Evolutionary conservation across 2,329 filamentous ascomycete genomes (phyloP).

Genomic region (Fusarium nelsonii): DNA sequence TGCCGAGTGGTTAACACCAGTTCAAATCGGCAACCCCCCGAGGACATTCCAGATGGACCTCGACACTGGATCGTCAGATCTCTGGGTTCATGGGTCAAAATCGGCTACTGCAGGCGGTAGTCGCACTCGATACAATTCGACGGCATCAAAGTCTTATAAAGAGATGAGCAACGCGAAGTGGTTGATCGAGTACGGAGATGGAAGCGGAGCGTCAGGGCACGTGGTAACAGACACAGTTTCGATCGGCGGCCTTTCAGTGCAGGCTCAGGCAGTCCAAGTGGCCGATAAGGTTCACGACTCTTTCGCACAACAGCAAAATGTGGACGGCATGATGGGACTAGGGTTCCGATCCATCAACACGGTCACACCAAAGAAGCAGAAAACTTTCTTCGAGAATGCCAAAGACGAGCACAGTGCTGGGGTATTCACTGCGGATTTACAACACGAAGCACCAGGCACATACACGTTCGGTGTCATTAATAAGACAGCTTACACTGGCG

Average conservation of each 20-base stretch:
- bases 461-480: constrained; percentile 84
- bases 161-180: constrained; percentile 55
- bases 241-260: constrained; percentile 57
- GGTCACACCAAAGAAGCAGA: constrained; percentile 55
- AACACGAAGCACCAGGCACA: constrained; percentile 65
- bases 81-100: constrained; percentile 63
- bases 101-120: constrained; percentile 55
- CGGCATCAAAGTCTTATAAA: constrained; percentile 55
- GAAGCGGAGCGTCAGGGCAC: constrained; percentile 57
- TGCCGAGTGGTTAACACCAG: constrained; percentile 55
- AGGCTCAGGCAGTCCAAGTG: constrained; percentile 59
- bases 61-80: constrained; percentile 61
- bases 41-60: constrained; percentile 59
- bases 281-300: constrained; percentile 56
- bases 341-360: constrained; percentile 60
- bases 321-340: constrained; percentile 60
- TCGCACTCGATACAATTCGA: constrained; percentile 56
- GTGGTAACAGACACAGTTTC: constrained; percentile 60
- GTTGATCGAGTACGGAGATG: constrained; percentile 61
- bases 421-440: constrained; percentile 78
- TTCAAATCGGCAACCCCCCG: constrained; percentile 58
- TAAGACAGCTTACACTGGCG: constrained; percentile 69
- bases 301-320: constrained; percentile 55
- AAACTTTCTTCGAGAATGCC: constrained; percentile 59
- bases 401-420: constrained; percentile 30